phyloP scores from a whole-genome alignment of 805 yeast genomes.

The Zygotorulaspora sp. region DNA sequence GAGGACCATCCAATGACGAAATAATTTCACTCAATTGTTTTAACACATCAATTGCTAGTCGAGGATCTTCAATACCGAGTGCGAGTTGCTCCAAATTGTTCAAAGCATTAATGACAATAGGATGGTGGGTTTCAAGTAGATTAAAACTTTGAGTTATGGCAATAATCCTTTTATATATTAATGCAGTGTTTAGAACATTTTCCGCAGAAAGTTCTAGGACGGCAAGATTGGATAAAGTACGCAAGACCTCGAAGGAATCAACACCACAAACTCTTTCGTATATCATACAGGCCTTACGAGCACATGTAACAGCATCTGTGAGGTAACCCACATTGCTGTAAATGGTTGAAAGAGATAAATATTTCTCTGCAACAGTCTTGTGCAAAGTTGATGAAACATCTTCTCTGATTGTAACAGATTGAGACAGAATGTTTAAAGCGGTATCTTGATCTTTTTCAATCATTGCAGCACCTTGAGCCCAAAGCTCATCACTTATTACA shows the following conservation, averaged over 20 bases:
- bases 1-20: slow-evolving; percentile 48
- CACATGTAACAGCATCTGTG: slow-evolving; percentile 56
- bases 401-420: slow-evolving; percentile 68
- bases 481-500: slow-evolving; percentile 66
- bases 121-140: slow-evolving; percentile 65
- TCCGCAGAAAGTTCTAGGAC: slow-evolving; percentile 60
- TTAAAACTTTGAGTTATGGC: slow-evolving; percentile 33
- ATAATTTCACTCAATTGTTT: slow-evolving; percentile 51
- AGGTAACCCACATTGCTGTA: slow-evolving; percentile 56
- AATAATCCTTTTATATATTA: slow-evolving; percentile 56
- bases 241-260: slow-evolving; percentile 72
- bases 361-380: slow-evolving; percentile 69
- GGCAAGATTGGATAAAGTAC: slow-evolving; percentile 71
- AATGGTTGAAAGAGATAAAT: slow-evolving; percentile 58
- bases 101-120: slow-evolving; percentile 60
- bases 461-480: slow-evolving; percentile 54
- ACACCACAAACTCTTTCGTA: slow-evolving; percentile 77
- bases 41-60: slow-evolving; percentile 52
- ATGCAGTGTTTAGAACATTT: slow-evolving; percentile 56
- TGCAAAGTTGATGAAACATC: slow-evolving; percentile 81
- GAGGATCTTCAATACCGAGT: slow-evolving; percentile 50
- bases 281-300: slow-evolving; percentile 65
- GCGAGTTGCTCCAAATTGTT: slow-evolving; percentile 49
- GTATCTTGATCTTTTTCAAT: slow-evolving; percentile 43
- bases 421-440: slow-evolving; percentile 62